Percentiles rank a stretch among this genome's conserved stretches.
Evolutionary conservation across 768 basidiomycete species (phyloP).

Genomic region (Suillus placidus): DNA sequence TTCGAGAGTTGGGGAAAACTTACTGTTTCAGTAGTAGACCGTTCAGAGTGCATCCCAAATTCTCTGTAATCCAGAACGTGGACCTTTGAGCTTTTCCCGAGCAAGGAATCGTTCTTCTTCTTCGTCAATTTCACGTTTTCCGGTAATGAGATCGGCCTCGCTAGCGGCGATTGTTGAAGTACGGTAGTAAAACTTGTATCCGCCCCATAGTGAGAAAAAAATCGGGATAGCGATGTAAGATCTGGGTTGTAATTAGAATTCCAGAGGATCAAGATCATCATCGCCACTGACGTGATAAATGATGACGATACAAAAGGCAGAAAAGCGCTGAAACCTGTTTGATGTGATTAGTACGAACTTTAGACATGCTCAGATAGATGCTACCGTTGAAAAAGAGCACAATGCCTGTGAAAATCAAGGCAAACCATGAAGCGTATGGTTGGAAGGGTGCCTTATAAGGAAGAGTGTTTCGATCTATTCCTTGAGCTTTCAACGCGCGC

Average conservation of each 20-base stretch:
- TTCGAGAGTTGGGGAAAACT: neutral
- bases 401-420: constrained; percentile 51
- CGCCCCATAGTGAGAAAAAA: constrained; percentile 16
- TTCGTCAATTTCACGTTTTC: constrained; percentile 61
- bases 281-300: constrained; percentile 58
- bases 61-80: constrained; percentile 20
- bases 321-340: constrained; percentile 21
- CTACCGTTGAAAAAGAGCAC: constrained; percentile 61
- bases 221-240: constrained; percentile 21
- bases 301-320: constrained; percentile 52
- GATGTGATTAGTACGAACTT: constrained; percentile 11
- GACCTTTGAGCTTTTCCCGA: constrained; percentile 45
- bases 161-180: constrained; percentile 35
- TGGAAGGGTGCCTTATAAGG: constrained; percentile 64
- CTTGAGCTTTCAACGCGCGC: constrained; percentile 38
- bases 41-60: constrained; percentile 17
- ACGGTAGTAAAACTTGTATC: constrained; percentile 30
- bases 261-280: constrained; percentile 9
- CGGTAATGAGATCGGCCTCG: constrained; percentile 63
- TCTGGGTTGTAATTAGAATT: constrained; percentile 12
- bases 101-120: constrained; percentile 57
- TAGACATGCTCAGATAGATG: constrained; percentile 16
- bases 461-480: constrained; percentile 43
- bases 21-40: neutral
- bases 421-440: constrained; percentile 64